Conservation (phyloP, 2,329 filamentous ascomycete species). For the Bipolaris zeicola region DNA sequence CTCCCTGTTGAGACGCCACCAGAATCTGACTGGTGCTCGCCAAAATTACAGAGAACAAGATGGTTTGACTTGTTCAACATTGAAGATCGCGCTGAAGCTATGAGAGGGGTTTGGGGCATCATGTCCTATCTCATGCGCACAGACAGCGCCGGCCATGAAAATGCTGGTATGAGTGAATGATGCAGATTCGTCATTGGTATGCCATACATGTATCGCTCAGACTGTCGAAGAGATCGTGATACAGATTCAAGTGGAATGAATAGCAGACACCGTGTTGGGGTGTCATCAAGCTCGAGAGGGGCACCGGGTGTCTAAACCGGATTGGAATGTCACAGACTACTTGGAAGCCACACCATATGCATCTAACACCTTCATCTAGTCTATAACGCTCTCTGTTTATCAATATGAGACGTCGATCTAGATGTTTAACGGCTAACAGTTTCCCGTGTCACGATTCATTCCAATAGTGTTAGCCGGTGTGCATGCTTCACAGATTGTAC, state of each 20-base stretch:
- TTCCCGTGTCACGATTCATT: slow-evolving; percentile 1
- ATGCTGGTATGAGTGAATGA: slow-evolving; percentile 11
- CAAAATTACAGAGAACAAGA: slow-evolving; percentile 59
- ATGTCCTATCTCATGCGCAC: slow-evolving; percentile 58
- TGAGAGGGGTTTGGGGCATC: slow-evolving; percentile 63
- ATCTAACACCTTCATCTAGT: background rate
- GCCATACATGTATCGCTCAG: background rate
- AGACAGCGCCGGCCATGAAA: slow-evolving; percentile 8
- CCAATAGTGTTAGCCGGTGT: background rate
- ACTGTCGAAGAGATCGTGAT: background rate
- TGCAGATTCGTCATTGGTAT: background rate
- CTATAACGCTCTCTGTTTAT: background rate
- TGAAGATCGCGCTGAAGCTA: slow-evolving; percentile 60
- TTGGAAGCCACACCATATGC: background rate
- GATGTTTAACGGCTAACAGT: background rate
- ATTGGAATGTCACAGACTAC: slow-evolving; percentile 2
- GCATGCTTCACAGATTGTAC: background rate
- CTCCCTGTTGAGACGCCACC: slow-evolving; percentile 30
- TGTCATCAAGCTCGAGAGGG: slow-evolving; percentile 1
- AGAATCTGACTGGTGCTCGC: slow-evolving; percentile 55
- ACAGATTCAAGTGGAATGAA: background rate
- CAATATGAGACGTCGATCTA: slow-evolving; percentile 7
- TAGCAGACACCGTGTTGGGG: background rate
- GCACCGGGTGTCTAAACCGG: background rate
- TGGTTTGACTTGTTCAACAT: slow-evolving; percentile 65